These are phyloP conservation scores for Elsinoe batatas DNA, from an alignment of 2,329 filamentous ascomycete genomes.

Conservation along the genomic window DNA sequence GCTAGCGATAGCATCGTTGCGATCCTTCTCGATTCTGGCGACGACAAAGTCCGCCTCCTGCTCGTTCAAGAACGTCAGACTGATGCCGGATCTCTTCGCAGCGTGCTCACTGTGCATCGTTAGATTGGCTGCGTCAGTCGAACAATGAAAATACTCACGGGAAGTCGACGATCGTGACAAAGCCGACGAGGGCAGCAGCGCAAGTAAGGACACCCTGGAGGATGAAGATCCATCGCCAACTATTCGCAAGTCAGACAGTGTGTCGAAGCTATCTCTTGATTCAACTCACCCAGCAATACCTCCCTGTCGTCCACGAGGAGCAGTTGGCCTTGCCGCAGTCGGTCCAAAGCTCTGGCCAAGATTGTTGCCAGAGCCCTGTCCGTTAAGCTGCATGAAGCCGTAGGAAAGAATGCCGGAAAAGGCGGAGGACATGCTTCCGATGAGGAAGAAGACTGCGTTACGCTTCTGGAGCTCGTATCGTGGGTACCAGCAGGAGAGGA, in stretches of 20 bases:
- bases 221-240: conserved; percentile 34
- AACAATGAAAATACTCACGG: conserved; percentile 17
- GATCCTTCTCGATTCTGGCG: conserved; percentile 43
- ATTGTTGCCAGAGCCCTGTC: conserved; percentile 13
- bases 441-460: conserved; percentile 40
- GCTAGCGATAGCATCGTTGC: conserved; percentile 41
- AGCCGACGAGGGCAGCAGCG: conserved; percentile 32
- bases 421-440: conserved; percentile 39
- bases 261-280: no score
- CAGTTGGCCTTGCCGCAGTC: conserved; percentile 20
- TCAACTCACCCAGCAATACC: conserved; percentile 33
- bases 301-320: conserved; percentile 2
- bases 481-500: conserved; percentile 37
- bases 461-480: conserved; percentile 31
- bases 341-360: conserved; percentile 27
- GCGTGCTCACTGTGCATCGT: neutral
- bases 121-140: neutral
- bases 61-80: conserved; percentile 35
- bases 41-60: conserved; percentile 42
- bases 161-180: conserved; percentile 38
- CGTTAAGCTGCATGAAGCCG: conserved; percentile 28
- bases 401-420: conserved; percentile 36
- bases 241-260: no score
- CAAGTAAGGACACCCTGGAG: conserved; percentile 34
- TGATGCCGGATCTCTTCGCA: neutral